Conservation (phyloP, 202 grass and related monocot genomes). For the Eragrostis tef region DNA sequence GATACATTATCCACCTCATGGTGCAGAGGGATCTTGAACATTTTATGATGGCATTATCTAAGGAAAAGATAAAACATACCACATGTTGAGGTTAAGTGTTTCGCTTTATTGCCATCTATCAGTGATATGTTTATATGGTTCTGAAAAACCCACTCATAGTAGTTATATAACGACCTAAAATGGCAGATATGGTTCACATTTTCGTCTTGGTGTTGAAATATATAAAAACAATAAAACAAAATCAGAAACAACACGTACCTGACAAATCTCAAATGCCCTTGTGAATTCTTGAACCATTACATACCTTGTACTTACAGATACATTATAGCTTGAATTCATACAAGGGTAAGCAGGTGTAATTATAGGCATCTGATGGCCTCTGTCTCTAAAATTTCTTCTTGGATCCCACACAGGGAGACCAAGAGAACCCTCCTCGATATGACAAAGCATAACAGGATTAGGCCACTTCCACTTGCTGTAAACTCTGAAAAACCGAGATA, state of each 20-base stretch:
- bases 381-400: conserved; percentile 87
- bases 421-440: conserved; percentile 80
- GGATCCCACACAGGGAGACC: conserved; percentile 93
- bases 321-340: conserved; percentile 99
- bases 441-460: conserved; percentile 96
- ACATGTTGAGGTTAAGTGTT: neutral
- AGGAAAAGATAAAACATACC: too few relatives aligned
- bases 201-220: neutral
- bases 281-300: conserved; percentile 93
- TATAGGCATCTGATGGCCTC: conserved; percentile 90
- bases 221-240: neutral
- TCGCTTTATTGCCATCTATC: neutral
- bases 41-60: too few relatives aligned
- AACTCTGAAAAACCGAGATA: conserved; percentile 95
- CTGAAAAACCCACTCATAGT: neutral
- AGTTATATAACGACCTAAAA: neutral
- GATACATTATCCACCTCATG: too few relatives aligned
- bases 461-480: conserved; percentile 97
- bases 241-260: conserved; percentile 58
- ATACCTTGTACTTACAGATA: conserved; percentile 75
- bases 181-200: neutral
- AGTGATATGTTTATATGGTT: neutral
- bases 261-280: conserved; percentile 69
- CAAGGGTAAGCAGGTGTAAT: conserved; percentile 97
- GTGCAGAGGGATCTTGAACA: too few relatives aligned